Percentiles rank a stretch among this genome's conserved stretches.
Evolutionary conservation across 2,329 filamentous ascomycete species (phyloP).

Genomic region (Blastomyces parvus): DNA sequence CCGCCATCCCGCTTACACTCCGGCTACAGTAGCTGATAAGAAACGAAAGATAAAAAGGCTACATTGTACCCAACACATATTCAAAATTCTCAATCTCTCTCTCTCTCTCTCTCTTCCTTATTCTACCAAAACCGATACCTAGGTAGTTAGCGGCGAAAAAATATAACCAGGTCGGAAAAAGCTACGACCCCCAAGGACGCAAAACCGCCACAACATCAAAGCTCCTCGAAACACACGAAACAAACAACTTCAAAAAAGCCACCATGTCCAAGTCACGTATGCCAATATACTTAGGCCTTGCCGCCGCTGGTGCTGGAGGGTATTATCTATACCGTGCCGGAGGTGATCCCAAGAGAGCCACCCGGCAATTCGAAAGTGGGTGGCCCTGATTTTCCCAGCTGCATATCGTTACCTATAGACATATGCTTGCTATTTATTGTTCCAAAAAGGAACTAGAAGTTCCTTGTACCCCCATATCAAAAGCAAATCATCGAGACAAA

Average conservation of each 20-base stretch:
- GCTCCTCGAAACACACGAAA: background rate
- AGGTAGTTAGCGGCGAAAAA: background rate
- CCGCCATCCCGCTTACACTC: background rate
- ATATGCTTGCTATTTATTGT: background rate
- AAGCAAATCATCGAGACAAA: background rate
- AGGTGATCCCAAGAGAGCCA: conserved; percentile 69
- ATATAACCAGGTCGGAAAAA: background rate
- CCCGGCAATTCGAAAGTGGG: conserved; percentile 78
- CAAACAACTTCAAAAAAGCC: conserved; percentile 1
- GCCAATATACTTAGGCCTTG: conserved; percentile 41
- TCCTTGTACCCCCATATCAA: background rate
- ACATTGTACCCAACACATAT: background rate
- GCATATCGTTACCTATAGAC: background rate
- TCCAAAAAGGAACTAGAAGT: background rate
- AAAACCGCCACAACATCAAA: background rate
- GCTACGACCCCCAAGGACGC: background rate
- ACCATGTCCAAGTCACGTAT: conserved; percentile 31
- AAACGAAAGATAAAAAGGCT: background rate
- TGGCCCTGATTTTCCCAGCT: conserved; percentile 13
- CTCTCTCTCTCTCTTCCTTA: background rate
- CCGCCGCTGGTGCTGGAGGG: conserved; percentile 58
- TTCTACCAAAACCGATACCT: background rate
- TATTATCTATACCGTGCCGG: conserved; percentile 91
- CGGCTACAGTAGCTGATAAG: background rate
- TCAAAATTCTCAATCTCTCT: background rate